A percentile compares a stretch with the other conserved stretches of the same genome.
These are phyloP conservation scores for Schizophyllum amplum DNA, from an alignment of 1,284 basidiomycete genomes.

Conservation along the genomic window DNA sequence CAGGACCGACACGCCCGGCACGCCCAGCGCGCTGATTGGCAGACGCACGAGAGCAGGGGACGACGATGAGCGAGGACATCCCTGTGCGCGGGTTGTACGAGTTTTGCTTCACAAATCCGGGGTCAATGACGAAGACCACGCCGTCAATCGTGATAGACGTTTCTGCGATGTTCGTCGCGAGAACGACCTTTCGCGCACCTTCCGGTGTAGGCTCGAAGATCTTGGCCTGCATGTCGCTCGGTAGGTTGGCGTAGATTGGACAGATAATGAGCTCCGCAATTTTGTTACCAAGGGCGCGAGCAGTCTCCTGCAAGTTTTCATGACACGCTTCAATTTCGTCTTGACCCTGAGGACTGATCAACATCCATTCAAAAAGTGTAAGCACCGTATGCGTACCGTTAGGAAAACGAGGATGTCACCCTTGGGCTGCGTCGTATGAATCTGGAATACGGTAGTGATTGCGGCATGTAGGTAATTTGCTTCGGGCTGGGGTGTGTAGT, in stretches of 20 bases:
- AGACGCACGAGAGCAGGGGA: constrained; percentile 94
- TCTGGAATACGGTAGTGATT: constrained; percentile 98
- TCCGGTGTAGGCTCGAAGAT: constrained; percentile 99
- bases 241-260: constrained; percentile 97
- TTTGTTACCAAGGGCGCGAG: constrained; percentile 92
- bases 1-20: constrained; percentile 95
- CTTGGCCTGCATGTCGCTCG: constrained; percentile 98
- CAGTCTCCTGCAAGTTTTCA: constrained; percentile 94
- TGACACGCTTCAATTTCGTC: constrained; percentile 98
- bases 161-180: constrained; percentile 98
- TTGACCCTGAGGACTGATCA: constrained; percentile 60
- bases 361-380: constrained; percentile 1
- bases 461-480: constrained; percentile 98
- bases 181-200: constrained; percentile 92
- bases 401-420: constrained; percentile 99
- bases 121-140: constrained; percentile 96
- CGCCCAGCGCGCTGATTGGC: constrained; percentile 96
- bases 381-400: constrained; percentile 49
- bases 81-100: constrained; percentile 95
- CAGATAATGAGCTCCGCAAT: constrained; percentile 92
- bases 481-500: constrained; percentile 96
- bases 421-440: constrained; percentile 96
- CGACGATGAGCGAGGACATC: constrained; percentile 91
- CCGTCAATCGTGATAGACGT: constrained; percentile 98
- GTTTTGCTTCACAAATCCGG: constrained; percentile 97